Conservation (phyloP, 805 yeast genomes). For the Debaryomyces tyrocola region DNA sequence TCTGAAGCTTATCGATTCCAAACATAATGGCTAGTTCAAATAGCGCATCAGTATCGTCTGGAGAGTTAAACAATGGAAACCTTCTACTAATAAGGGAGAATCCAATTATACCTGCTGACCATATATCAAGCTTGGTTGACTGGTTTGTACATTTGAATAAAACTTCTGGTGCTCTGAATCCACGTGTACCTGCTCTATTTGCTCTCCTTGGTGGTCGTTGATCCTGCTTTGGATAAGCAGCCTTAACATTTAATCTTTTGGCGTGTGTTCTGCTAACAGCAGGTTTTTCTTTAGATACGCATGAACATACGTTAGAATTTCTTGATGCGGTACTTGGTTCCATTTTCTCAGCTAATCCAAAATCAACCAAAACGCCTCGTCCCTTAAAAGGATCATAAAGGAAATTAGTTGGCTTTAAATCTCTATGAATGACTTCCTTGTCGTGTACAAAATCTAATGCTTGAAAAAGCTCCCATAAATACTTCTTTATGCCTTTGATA, state of each 20-base stretch:
- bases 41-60: constrained; percentile 90
- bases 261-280: constrained; percentile 8
- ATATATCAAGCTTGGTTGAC: constrained; percentile 76
- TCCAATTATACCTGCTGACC: constrained; percentile 92
- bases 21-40: constrained; percentile 80
- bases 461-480: constrained; percentile 74
- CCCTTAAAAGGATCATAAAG: constrained; percentile 64
- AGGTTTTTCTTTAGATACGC: constrained; percentile 33
- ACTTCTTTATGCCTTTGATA: constrained; percentile 73
- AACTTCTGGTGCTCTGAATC: constrained; percentile 94
- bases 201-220: constrained; percentile 87
- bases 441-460: constrained; percentile 66
- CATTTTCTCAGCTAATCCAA: constrained; percentile 80
- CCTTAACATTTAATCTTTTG: constrained; percentile 33
- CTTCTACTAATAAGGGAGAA: constrained; percentile 74
- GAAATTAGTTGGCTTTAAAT: constrained; percentile 60
- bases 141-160: constrained; percentile 83
- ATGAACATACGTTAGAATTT: constrained; percentile 52
- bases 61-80: constrained; percentile 91
- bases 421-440: constrained; percentile 43
- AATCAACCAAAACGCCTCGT: constrained; percentile 84
- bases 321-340: constrained; percentile 8
- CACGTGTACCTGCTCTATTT: constrained; percentile 95
- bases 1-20: constrained; percentile 70
- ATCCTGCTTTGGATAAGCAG: constrained; percentile 82